Base-by-base conservation (phyloP, 1,284 basidiomycete genomes). In the Irpex sp. region DNA sequence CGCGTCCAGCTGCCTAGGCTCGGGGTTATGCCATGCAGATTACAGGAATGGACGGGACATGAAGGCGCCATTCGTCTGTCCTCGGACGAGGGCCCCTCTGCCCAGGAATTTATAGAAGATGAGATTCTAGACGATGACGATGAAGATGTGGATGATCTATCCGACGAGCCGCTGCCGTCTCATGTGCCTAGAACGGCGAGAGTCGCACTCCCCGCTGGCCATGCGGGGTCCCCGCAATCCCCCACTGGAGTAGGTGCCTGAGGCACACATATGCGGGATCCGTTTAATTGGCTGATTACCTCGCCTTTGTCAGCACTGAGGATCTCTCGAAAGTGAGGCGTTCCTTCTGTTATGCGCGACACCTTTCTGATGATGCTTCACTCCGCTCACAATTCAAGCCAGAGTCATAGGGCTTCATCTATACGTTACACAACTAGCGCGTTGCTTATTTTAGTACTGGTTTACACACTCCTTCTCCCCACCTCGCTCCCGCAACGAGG, bases 1-100 rank as follows among this genome's bases (percentile, higher is more conserved):
- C 5, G n/a, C 57, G 21, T 35, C 31, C 5, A 39, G 13, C 9
- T 11, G 57, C 31, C n/a, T 13, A 43, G 9, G 36, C n/a, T 11
- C 53, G 35, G 5, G 15, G 19, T 43, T 59, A 57, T 37, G 57
- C 2, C 39, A 39, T 62, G 35, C 66, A 91, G 89, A 68, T 72
- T 92, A 59, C 86, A 85, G 67, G 84, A 82, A 6, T 83, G 87
- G 75, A 79, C 80, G 1, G 72, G 76, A 11, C 66, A 73, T 33
- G 85, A 87, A 64, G 89, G 89, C 4, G 78, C 74, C 1, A 88
- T 92, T 65, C 83, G 89, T 8, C 78, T 92, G 31, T 90, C 88
- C 47, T 79, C 84, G 68, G 90, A 92, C 66, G 87, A 91, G 60
- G 88, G 89, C 0, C 90, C 89, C 7, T 79, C 89, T 19, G 81